Conservation (phyloP, 345 rosid species). For the Moricandia moricandioides region DNA sequence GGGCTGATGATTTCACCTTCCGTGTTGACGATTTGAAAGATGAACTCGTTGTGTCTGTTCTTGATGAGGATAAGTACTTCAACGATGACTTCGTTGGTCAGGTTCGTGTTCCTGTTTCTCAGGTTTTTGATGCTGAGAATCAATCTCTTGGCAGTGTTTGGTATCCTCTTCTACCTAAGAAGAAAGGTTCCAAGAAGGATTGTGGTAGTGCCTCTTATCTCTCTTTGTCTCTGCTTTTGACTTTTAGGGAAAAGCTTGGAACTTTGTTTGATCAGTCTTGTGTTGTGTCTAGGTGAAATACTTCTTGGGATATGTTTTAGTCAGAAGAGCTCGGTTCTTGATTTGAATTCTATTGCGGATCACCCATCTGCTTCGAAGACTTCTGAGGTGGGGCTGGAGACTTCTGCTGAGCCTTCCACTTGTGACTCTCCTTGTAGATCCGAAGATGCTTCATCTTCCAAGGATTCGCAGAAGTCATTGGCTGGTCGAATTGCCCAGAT, state of each 20-base stretch:
- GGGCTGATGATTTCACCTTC: constrained; percentile 91
- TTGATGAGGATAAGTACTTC: constrained; percentile 91
- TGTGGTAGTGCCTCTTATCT: constrained; percentile 51
- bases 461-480: constrained; percentile 60
- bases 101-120: constrained; percentile 59
- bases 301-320: constrained; percentile 66
- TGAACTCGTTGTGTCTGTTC: constrained; percentile 68
- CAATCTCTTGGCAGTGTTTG: constrained; percentile 76
- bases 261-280: no score
- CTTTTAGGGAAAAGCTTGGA: neutral
- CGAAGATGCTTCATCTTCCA: constrained; percentile 50
- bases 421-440: constrained; percentile 46
- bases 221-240: neutral
- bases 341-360: constrained; percentile 38
- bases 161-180: constrained; percentile 77
- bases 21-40: constrained; percentile 91
- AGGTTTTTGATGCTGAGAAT: constrained; percentile 69
- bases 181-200: constrained; percentile 71
- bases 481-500: constrained; percentile 78
- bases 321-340: constrained; percentile 47
- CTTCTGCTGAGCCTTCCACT: constrained; percentile 45
- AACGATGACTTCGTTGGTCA: constrained; percentile 83
- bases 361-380: constrained; percentile 35
- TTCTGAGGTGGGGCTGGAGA: constrained; percentile 35
- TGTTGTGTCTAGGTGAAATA: constrained; percentile 64